A percentile compares a stretch with the other conserved stretches of the same genome.
Evolutionary conservation across 2,329 filamentous ascomycete species (phyloP).

Genomic region (Aspergillus costaricaensis): DNA sequence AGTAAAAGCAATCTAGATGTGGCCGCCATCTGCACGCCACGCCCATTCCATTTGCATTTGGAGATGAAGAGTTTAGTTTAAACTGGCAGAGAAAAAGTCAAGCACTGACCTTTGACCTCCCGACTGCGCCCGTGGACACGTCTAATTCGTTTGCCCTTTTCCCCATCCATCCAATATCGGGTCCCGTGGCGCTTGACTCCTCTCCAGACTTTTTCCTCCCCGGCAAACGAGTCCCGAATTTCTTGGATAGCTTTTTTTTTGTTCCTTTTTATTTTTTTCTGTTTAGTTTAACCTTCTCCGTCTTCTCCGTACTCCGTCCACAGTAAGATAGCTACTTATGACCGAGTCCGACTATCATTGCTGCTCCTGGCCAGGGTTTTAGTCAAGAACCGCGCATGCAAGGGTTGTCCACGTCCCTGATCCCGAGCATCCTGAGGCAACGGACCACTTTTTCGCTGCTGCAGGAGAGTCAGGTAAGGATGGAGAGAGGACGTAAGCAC

Average conservation of each 20-base stretch:
- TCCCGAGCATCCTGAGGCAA: slow-evolving; percentile 16
- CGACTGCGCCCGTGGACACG: slow-evolving; percentile 35
- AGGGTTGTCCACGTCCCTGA: slow-evolving; percentile 16
- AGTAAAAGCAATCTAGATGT: slow-evolving; percentile 25
- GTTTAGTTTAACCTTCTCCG: neutral
- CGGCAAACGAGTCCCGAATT: neutral
- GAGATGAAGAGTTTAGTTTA: neutral
- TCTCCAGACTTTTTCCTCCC: neutral
- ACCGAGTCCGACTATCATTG: slow-evolving; percentile 7
- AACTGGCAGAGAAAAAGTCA: neutral
- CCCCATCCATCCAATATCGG: neutral
- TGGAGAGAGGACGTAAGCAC: slow-evolving; percentile 15
- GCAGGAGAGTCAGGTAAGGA: slow-evolving; percentile 22
- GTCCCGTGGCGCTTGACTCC: slow-evolving; percentile 5
- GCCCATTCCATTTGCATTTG: neutral
- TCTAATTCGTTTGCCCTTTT: slow-evolving; percentile 24
- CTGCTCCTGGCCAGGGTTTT: slow-evolving; percentile 11
- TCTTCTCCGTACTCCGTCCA: neutral
- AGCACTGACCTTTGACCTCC: slow-evolving; percentile 20
- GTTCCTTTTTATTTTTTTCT: too few species aligned
- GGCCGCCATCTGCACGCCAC: slow-evolving; percentile 19
- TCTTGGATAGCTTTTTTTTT: too few species aligned
- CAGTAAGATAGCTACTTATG: too few species aligned
- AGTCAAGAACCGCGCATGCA: slow-evolving; percentile 20
- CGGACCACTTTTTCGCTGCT: slow-evolving; percentile 16